Base-by-base conservation (phyloP, 805 yeast genomes). In the Candida chauliodis region DNA sequence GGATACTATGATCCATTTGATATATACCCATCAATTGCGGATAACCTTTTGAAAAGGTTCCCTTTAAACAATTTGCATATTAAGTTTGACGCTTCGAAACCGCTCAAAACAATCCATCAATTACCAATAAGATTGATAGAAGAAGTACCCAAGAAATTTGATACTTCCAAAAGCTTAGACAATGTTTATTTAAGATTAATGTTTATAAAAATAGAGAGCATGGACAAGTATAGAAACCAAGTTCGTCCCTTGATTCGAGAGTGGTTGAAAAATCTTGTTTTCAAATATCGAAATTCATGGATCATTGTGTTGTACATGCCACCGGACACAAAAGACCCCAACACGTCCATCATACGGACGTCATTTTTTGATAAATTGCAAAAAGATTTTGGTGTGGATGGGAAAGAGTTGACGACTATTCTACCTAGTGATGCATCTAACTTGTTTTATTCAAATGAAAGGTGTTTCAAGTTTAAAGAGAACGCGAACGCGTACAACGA, bases 231-330 rank as follows among this genome's bases (percentile, higher is more conserved):
- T 57, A 69, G 95, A 43, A 58, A 83, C 0, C 85, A 82, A 50
- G 88, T 84, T 1, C 73, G 99, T 27, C 95, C 95, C 1, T 64
- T 88, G 47, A 77, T 90, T 16, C 73, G 71, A 34, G 93, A 84
- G 47, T 93, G 99, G 98, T 64, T 85, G 18, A 66, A 72, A 31
- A 51, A 66, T 28, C 46, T 60, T 30, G 63, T 61, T 3, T 47
- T 60, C 27, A 51, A 69, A 38, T 49, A 68, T 30, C 48, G 66
- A 46, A 16, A 37, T 9, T 81, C 79, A 35, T 79, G 89, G 81
- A 64, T 75, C 43, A 69, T 88, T 4, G 58, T 86, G 0, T 67
- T 75, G 34, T 76, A 72, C 50, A 69, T 73, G 3, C 70, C 76
- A 2, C 43, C 54, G 14, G 59, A 56, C n/a, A 46, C 45, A 10